These are phyloP conservation scores for Lipomyces kockii DNA, from an alignment of 805 yeast genomes.

Conservation along the genomic window DNA sequence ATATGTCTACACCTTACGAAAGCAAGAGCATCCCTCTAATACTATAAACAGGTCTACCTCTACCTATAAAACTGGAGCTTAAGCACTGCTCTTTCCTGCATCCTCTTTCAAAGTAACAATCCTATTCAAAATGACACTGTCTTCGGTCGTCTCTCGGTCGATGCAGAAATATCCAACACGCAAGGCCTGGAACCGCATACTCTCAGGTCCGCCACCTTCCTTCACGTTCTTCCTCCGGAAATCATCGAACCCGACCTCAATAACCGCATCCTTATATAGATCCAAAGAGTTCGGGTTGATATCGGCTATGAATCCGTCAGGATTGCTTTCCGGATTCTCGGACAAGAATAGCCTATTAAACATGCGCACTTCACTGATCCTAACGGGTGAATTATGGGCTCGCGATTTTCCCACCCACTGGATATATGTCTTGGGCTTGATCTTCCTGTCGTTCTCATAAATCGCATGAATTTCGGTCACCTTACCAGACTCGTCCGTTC, in stretches of 20 bases:
- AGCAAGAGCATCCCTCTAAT: neutral
- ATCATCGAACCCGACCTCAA: constrained; percentile 78
- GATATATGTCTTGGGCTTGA: constrained; percentile 90
- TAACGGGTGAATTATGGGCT: constrained; percentile 65
- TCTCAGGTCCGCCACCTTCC: constrained; percentile 64
- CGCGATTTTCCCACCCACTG: constrained; percentile 90
- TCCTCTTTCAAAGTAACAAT: constrained; percentile 94
- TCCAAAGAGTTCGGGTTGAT: constrained; percentile 80
- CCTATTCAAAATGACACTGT: constrained; percentile 76
- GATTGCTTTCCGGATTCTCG: constrained; percentile 87
- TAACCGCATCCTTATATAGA: constrained; percentile 63
- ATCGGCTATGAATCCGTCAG: constrained; percentile 86
- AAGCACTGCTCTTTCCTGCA: constrained; percentile 14
- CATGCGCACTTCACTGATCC: constrained; percentile 75
- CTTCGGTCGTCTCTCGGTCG: constrained; percentile 73
- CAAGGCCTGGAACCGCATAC: constrained; percentile 96
- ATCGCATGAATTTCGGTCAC: constrained; percentile 74
- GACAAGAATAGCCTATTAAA: constrained; percentile 86
- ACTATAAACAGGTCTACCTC: neutral
- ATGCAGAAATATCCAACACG: constrained; percentile 94
- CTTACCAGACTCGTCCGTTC: constrained; percentile 64
- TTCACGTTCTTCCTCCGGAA: constrained; percentile 64
- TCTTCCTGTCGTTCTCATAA: constrained; percentile 69
- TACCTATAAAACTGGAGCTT: neutral
- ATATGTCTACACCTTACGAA: neutral